Conservation (phyloP, 352 stramenopile genomes). For the Pelagophyceae sp. region DNA sequence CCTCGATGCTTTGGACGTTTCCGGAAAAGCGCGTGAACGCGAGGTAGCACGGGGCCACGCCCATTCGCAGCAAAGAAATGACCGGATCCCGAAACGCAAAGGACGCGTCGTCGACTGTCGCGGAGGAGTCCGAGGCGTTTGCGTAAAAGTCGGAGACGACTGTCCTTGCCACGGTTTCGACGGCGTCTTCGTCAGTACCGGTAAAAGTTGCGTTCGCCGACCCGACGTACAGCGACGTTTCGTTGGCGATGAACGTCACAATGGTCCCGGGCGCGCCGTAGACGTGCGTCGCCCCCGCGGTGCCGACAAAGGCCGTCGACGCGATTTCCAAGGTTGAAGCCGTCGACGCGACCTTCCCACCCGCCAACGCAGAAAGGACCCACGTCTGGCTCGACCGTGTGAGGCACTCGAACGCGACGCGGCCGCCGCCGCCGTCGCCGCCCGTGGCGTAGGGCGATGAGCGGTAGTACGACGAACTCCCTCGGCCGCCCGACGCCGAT, state of each 20-base stretch:
- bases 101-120: too few relatives aligned
- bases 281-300: neutral
- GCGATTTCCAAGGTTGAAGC: too few relatives aligned
- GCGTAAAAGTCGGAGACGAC: neutral
- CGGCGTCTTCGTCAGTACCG: too few relatives aligned
- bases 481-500: neutral
- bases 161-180: neutral
- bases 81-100: too few relatives aligned
- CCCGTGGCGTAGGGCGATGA: neutral
- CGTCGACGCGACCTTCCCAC: too few relatives aligned
- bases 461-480: too few relatives aligned
- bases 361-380: too few relatives aligned
- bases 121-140: too few relatives aligned
- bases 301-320: too few relatives aligned
- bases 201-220: neutral
- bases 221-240: neutral
- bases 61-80: neutral
- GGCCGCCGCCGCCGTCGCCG: too few relatives aligned
- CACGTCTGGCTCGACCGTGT: too few relatives aligned
- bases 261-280: neutral
- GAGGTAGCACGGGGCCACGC: neutral
- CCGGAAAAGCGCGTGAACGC: neutral
- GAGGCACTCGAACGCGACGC: neutral
- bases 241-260: neutral
- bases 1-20: neutral